Conservation (phyloP, 495 filamentous ascomycete genomes). For the Aspergillus taichungensis region DNA sequence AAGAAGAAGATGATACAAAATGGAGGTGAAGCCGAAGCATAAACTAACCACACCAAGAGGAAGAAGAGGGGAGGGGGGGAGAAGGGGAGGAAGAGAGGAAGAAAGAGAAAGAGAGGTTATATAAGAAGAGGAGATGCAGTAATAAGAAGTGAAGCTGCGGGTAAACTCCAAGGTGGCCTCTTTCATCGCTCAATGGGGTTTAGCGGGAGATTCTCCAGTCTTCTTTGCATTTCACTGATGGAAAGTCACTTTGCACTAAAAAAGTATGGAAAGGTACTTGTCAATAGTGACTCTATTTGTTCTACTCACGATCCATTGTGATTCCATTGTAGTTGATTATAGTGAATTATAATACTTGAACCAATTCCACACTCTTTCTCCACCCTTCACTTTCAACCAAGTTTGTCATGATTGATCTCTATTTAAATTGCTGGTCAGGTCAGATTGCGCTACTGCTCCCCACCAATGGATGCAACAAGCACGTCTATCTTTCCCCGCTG, state of each 20-base stretch:
- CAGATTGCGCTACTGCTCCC: too few relatives aligned
- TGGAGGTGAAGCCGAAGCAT: constrained; percentile 9
- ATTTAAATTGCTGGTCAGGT: too few relatives aligned
- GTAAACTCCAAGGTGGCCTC: constrained; percentile 39
- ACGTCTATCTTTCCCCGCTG: too few relatives aligned
- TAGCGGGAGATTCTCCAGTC: constrained; percentile 21
- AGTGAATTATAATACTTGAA: too few relatives aligned
- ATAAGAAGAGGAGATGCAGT: constrained; percentile 17
- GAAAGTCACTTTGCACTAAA: neutral
- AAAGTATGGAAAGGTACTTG: neutral
- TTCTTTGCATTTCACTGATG: constrained; percentile 5
- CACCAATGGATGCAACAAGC: too few relatives aligned
- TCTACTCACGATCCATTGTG: neutral
- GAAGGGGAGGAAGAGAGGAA: constrained; percentile 1
- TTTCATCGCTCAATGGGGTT: constrained; percentile 29
- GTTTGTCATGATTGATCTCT: too few relatives aligned
- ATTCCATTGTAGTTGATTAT: too few relatives aligned
- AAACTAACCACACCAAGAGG: constrained; percentile 4
- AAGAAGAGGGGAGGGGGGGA: constrained; percentile 3
- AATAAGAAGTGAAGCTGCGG: constrained; percentile 12
- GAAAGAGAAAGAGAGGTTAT: constrained; percentile 19
- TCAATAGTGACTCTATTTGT: neutral
- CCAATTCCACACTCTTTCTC: too few relatives aligned
- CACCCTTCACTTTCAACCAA: too few relatives aligned
- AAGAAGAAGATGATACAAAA: constrained; percentile 23